phyloP scores from a whole-genome alignment of 805 yeast genomes.

The Candida piceae region DNA sequence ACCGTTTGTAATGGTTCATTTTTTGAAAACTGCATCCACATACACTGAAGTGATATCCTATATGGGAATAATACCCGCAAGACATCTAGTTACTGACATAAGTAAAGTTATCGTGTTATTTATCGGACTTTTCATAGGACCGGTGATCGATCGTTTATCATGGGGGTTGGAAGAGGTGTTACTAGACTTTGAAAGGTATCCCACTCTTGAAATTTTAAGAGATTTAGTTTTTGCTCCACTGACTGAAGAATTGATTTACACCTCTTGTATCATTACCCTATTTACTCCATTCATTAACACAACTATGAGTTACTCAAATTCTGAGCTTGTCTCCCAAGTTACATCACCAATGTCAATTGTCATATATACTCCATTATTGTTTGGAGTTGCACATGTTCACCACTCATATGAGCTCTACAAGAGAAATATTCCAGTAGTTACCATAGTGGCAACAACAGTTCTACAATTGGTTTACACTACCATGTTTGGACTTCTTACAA shows the following conservation, averaged over 20 bases:
- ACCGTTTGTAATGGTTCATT: constrained; percentile 27
- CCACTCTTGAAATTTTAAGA: constrained; percentile 39
- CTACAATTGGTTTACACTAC: constrained; percentile 65
- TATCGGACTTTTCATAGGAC: constrained; percentile 43
- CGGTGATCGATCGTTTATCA: constrained; percentile 34
- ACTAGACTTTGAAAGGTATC: constrained; percentile 1
- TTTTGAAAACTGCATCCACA: constrained; percentile 11
- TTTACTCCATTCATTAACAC: constrained; percentile 23
- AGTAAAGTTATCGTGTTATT: constrained; percentile 28
- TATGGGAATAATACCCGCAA: constrained; percentile 14
- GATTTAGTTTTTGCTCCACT: constrained; percentile 67
- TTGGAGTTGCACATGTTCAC: constrained; percentile 77
- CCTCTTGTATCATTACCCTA: constrained; percentile 39
- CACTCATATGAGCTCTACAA: constrained; percentile 52
- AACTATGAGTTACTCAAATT: neutral
- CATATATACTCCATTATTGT: constrained; percentile 52
- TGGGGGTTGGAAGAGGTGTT: constrained; percentile 10
- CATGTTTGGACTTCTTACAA: constrained; percentile 65
- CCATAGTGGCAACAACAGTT: constrained; percentile 33
- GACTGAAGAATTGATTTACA: constrained; percentile 71
- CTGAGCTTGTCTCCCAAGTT: neutral
- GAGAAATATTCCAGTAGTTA: constrained; percentile 20
- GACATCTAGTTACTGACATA: constrained; percentile 14
- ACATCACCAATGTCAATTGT: constrained; percentile 19
- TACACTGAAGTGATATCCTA: constrained; percentile 2